Evolutionary conservation across 371 early-diverging fungal genomes (phyloP), one percentile per base, ranked within the genome.

Genomic region (Umbelopsis sp.): DNA sequence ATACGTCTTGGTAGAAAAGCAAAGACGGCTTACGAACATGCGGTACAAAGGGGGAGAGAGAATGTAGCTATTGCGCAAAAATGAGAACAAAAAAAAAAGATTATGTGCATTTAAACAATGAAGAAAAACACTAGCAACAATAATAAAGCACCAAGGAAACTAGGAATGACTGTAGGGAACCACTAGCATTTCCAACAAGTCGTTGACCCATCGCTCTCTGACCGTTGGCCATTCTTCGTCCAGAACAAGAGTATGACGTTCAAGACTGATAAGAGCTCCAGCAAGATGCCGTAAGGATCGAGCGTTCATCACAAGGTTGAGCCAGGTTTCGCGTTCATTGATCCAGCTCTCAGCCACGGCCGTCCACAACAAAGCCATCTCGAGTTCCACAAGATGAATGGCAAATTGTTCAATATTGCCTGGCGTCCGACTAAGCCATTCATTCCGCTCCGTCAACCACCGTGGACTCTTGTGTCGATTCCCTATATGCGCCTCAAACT

Each of bases 311-410:
- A 83, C 81, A 24, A 83, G 57, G 3, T 77, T 76, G n/a, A 83
- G 50, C 81, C 81, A 83, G 3, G 84, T 78, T 57, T 83, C 84
- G 3, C 84, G 74, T 70, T 81, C 84, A 57, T 81, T 71, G 38
- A 78, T 73, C 84, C 84, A 83, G 2, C 77, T 53, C 64, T 83
- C 81, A 4, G 81, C 69, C 1, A 83, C 81, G 1, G 84, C 81
- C 0, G 84, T 78, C 81, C 81, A 83, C 11, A 81, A 67, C 50
- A 83, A 63, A 4, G 81, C 81, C 80, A 81, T 83, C 46, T 83
- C 84, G 20, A 83, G 65, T 52, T 83, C 78, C 25, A 83, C 78
- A 12, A 83, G 69, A 50, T 80, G 80, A 64, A 72, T 80, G 1
- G 84, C 84, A 2, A 81, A 71, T 50, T 81, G 79, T 29, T 83